Conservation (phyloP, 345 rosid genomes). For the Corymbia maculata region DNA sequence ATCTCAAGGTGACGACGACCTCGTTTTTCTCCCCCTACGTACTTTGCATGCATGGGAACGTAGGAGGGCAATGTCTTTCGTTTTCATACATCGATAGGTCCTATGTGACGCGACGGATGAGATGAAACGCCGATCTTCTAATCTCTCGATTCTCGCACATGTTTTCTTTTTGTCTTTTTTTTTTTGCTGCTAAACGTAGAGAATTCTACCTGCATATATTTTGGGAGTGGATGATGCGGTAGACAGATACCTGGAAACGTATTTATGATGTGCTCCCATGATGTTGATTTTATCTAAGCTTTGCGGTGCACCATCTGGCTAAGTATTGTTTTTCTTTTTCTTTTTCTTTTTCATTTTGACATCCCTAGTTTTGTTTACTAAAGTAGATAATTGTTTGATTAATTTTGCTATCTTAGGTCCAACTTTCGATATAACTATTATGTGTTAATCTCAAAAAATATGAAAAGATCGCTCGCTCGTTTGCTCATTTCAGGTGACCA, state of each 20-base stretch:
- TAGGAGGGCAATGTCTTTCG: neutral
- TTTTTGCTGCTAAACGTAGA: neutral
- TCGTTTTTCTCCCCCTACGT: neutral
- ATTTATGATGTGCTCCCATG: neutral
- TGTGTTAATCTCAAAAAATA: neutral
- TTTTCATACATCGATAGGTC: neutral
- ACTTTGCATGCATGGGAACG: neutral
- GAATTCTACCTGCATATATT: neutral
- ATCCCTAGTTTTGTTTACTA: too few species aligned
- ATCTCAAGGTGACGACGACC: constrained; percentile 51
- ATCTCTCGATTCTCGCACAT: neutral
- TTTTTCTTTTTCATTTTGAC: too few species aligned
- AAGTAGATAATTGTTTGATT: neutral
- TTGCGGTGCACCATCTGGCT: neutral
- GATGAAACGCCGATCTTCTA: neutral
- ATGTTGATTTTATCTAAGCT: neutral
- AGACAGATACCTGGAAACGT: neutral
- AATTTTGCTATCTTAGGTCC: neutral
- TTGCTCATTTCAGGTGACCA: constrained; percentile 43
- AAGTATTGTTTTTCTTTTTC: neutral
- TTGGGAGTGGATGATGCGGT: neutral
- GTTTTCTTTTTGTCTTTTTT: too few species aligned
- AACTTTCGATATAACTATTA: neutral
- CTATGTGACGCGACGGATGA: neutral
- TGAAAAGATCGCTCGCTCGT: neutral